Base-by-base conservation (phyloP, 495 filamentous ascomycete genomes). In the Aspergillus steynii region DNA sequence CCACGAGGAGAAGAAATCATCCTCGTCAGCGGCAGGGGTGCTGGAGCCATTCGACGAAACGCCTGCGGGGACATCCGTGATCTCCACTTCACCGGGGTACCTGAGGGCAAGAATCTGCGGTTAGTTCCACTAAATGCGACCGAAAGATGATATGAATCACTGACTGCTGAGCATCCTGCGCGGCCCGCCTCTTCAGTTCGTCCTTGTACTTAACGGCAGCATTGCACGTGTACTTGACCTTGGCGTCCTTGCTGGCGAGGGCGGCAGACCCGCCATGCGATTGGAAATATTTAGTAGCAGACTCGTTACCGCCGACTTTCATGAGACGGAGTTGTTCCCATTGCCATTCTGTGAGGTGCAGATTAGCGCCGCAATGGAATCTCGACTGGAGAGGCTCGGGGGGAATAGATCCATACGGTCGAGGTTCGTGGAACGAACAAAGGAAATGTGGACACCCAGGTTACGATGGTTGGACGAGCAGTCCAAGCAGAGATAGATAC, bases 1-100 rank as follows among this genome's bases (percentile, higher is more conserved):
- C 93, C 94, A 99, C 0, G 92, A 96, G 8, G 94, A 96, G 80
- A 98, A 99, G 83, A 98, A 99, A 73, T 98, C 94, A 63, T 96
- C 92, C 28, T 80, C 76, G 61, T 98, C 94, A 55, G 83, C 87
- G 50, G 88, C 82, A 46, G 91, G 90, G 25, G 92, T 93, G 67
- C 78, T 82, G 1, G 86, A 81, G 64, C 84, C 86, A 61, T 90
- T 88, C 42, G 80, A 75, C 27, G 81, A 71, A 28, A 78, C 81
- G 32, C 82, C 80, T 52, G 84, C 86, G 60, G 80, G 84, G 37
- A 87, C 72, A 72, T 97, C 93, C 32, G 85, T 92, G 66, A 97
- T 87, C 49, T 90, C 84, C 27, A 97, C 92, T 77, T 97, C 92
- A 27, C 85, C 83, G 27, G 94, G 93, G 73, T 89, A 91, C 72